Conservation (phyloP, 305 asterid genomes). For the Euphrasia arctica region DNA sequence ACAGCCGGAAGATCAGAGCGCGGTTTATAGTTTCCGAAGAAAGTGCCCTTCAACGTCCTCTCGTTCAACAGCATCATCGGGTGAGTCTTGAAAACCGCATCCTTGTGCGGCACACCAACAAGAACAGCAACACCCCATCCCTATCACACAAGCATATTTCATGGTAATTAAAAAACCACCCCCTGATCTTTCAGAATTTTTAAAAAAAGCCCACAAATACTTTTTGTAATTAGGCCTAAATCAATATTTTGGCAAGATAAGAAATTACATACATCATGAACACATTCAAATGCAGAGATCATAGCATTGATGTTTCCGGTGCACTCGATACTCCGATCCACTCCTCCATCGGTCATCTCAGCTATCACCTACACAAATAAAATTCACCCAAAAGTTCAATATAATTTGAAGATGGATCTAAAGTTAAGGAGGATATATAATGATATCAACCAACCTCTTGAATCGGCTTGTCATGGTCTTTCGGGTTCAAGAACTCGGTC, state of each 20-base stretch:
- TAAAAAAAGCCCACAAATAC: too few species aligned
- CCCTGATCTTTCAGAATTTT: neutral
- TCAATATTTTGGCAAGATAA: too few species aligned
- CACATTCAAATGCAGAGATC: constrained; percentile 86
- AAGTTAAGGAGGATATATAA: neutral
- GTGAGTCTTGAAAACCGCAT: constrained; percentile 60
- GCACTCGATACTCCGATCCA: constrained; percentile 75
- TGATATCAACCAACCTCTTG: constrained; percentile 43
- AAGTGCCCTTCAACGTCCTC: constrained; percentile 73
- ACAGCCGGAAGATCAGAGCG: constrained; percentile 57
- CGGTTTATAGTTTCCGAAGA: constrained; percentile 76
- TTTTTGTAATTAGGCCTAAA: too few species aligned
- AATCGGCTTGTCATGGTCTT: constrained; percentile 58
- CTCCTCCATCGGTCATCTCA: constrained; percentile 74
- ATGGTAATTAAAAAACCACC: neutral
- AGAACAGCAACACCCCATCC: constrained; percentile 87
- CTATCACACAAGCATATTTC: constrained; percentile 21
- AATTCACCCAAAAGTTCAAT: neutral
- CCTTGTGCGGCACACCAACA: constrained; percentile 76
- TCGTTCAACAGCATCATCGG: constrained; percentile 58
- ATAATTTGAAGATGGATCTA: neutral
- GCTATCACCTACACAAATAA: constrained; percentile 44
- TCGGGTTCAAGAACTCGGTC: constrained; percentile 79
- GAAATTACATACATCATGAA: constrained; percentile 53
- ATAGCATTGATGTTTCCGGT: constrained; percentile 66